Conservation (phyloP, 148 eudicot species). For the Spergularia bocconei region DNA sequence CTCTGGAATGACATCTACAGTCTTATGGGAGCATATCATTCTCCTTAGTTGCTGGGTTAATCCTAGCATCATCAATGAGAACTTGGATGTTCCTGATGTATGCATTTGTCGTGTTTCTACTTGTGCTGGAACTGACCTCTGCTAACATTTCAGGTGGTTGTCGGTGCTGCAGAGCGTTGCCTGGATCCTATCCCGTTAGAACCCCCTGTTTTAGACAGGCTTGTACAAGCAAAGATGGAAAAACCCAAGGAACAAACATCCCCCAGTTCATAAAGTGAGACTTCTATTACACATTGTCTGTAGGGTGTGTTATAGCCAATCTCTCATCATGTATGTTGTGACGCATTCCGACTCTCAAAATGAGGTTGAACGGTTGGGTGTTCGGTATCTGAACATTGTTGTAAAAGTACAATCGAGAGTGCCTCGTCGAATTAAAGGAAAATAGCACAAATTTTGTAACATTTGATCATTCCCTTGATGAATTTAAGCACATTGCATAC, state of each 20-base stretch:
- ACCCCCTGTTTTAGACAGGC: constrained; percentile 78
- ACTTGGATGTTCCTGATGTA: not conserved
- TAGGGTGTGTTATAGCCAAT: not conserved
- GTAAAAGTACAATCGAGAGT: not conserved
- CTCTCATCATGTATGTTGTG: not conserved
- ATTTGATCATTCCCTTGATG: not conserved
- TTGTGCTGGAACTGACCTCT: constrained; percentile 1
- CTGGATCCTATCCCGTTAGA: constrained; percentile 86
- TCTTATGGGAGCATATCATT: not conserved
- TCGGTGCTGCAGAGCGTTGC: constrained; percentile 84
- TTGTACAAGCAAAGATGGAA: constrained; percentile 79
- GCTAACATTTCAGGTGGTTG: constrained; percentile 58
- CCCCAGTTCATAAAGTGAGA: constrained; percentile 19
- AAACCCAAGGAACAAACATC: constrained; percentile 51
- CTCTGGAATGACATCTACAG: not conserved
- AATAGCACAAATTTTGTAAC: not conserved
- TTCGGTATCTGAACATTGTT: not conserved
- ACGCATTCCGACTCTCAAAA: not conserved
- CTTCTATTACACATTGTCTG: not conserved
- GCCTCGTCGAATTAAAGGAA: not conserved
- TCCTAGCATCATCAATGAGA: no score
- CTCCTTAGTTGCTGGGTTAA: not conserved
- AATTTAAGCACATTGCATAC: no score
- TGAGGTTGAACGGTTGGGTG: not conserved
- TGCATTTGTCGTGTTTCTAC: not conserved